Conservation (phyloP, 768 basidiomycete genomes). For the Mycena albidolilacea region DNA sequence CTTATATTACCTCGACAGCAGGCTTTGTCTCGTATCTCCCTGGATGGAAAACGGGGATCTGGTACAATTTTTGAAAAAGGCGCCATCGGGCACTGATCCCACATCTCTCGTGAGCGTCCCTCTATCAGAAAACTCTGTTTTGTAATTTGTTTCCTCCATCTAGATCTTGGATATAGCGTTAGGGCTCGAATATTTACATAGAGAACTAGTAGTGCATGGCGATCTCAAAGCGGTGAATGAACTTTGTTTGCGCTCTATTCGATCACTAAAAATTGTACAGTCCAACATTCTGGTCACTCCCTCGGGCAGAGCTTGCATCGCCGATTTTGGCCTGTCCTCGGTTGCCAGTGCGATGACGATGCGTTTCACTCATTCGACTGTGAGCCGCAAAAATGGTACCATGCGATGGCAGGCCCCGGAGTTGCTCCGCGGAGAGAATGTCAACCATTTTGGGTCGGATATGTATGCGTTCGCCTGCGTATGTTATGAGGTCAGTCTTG, state of each 20-base stretch:
- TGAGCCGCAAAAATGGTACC: not conserved
- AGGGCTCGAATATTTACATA: not conserved
- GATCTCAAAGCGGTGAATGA: constrained; percentile 5
- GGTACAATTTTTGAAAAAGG: not conserved
- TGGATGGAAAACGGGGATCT: not conserved
- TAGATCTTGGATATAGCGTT: not conserved
- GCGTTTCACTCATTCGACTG: not conserved
- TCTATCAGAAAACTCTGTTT: not conserved
- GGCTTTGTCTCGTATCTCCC: not conserved
- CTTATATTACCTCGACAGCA: not conserved
- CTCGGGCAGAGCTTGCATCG: no score
- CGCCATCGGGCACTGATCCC: not conserved
- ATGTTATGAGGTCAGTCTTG: not conserved
- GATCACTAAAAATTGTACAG: not conserved
- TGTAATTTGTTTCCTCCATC: not conserved
- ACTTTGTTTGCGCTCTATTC: not conserved
- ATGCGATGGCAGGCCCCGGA: constrained; percentile 4
- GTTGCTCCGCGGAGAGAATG: not conserved
- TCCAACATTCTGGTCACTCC: not conserved
- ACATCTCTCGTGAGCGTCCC: not conserved
- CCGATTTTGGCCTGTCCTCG: not conserved
- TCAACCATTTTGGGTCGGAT: constrained; percentile 7
- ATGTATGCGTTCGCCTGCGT: constrained; percentile 10
- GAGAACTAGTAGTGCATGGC: not conserved
- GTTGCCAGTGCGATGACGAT: not conserved